Percentiles rank a stretch among this genome's conserved stretches.
Evolutionary conservation across 345 rosid genomes (phyloP).

Genomic region (Syzygium oleosum): DNA sequence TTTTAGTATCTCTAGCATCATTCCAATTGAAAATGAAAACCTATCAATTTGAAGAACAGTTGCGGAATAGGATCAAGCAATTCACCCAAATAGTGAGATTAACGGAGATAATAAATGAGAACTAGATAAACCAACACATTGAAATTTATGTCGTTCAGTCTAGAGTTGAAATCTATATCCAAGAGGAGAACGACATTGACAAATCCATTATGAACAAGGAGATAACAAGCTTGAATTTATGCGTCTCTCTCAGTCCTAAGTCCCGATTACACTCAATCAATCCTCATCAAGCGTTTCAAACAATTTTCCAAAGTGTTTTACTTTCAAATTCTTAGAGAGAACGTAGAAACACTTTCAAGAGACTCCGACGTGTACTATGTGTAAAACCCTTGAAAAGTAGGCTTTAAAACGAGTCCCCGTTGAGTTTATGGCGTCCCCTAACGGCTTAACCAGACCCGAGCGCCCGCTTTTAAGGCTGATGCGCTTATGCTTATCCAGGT

Average conservation of each 20-base stretch:
- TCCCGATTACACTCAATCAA: not conserved
- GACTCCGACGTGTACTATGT: not conserved
- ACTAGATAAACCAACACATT: accelerated
- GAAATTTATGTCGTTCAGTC: accelerated
- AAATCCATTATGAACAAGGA: not conserved
- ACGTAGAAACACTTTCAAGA: not conserved
- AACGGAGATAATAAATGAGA: not conserved
- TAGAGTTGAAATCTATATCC: not conserved
- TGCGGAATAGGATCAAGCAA: accelerated
- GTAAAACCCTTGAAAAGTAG: not conserved
- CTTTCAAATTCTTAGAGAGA: not conserved
- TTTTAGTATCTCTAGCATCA: not conserved
- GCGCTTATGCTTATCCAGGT: not conserved
- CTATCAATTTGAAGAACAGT: not conserved
- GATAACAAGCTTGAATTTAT: not conserved
- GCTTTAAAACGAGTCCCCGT: not conserved
- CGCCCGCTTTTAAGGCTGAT: not conserved
- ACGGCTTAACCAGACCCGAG: not conserved
- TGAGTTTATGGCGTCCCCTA: not conserved
- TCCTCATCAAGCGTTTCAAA: not conserved
- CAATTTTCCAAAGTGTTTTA: not conserved
- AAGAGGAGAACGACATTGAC: accelerated
- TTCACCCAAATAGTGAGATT: not conserved
- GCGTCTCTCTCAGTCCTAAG: accelerated
- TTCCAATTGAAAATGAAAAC: not conserved